Evolutionary conservation across 257 asterid genomes (phyloP).

Genomic region (Rhazya stricta): DNA sequence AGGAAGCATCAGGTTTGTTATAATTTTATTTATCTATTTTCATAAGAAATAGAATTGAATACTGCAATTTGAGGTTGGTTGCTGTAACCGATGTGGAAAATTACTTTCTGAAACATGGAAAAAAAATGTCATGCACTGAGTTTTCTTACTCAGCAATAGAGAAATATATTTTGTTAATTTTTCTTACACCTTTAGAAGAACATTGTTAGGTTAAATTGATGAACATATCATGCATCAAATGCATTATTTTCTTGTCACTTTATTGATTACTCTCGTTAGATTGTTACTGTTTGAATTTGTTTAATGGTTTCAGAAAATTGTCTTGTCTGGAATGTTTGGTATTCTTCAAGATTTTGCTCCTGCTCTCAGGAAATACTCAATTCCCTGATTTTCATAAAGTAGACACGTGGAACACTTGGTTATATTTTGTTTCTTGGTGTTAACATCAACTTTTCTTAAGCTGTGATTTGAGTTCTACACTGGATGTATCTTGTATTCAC

Average conservation of each 20-base stretch:
- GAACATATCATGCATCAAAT: not conserved
- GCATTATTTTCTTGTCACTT: not conserved
- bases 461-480: not conserved
- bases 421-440: not conserved
- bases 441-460: too few species aligned
- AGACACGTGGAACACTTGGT: not conserved
- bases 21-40: not conserved
- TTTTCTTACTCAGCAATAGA: not conserved
- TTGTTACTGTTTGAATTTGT: not conserved
- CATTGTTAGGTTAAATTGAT: not conserved
- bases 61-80: too few species aligned
- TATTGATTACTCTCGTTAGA: not conserved
- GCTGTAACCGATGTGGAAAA: too few species aligned
- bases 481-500: not conserved
- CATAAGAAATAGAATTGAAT: not conserved
- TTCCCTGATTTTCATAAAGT: not conserved
- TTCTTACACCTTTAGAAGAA: not conserved
- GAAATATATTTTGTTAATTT: not conserved
- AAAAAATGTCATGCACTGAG: not conserved
- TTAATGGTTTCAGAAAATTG: not conserved
- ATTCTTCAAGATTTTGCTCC: not conserved
- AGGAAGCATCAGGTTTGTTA: constrained; percentile 41
- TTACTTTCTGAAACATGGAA: not conserved
- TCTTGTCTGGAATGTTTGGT: not conserved
- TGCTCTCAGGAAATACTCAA: not conserved